phyloP scores from a whole-genome alignment of 176 grass and related monocot species.

The Musa troglodytarum region DNA sequence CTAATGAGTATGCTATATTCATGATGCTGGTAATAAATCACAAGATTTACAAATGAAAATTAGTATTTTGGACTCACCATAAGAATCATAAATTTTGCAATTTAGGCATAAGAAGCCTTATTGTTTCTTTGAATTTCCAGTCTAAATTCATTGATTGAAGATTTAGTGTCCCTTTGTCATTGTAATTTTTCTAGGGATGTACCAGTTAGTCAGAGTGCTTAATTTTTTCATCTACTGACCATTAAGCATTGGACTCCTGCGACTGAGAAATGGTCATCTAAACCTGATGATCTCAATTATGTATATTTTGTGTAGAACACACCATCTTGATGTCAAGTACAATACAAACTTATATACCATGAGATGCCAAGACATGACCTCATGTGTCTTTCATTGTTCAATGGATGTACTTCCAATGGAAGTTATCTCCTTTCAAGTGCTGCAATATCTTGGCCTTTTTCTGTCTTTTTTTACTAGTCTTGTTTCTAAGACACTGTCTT shows the following conservation, averaged over 20 bases:
- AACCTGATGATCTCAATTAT: background rate
- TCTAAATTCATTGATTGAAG: background rate
- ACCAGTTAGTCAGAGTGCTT: no score
- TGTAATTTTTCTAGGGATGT: no score
- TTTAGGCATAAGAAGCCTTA: background rate
- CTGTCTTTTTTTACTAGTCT: background rate
- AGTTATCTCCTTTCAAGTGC: background rate
- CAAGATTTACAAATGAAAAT: background rate
- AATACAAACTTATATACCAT: background rate
- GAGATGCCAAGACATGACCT: background rate
- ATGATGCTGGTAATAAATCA: background rate
- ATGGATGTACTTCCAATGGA: background rate
- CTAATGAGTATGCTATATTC: no score
- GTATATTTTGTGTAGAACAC: background rate
- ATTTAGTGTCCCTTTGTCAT: no score
- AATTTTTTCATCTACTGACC: background rate
- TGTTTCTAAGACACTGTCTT: conserved; percentile 10
- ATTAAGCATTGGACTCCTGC: background rate
- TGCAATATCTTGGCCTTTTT: conserved; percentile 3
- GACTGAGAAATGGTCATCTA: background rate
- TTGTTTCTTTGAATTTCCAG: background rate
- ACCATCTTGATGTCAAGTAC: background rate
- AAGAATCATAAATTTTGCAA: background rate
- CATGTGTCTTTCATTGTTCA: background rate
- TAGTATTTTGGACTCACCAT: background rate